These are phyloP conservation scores for Pseudonitzschia pungens DNA, from an alignment of 108 stramenopile genomes.

Conservation along the genomic window DNA sequence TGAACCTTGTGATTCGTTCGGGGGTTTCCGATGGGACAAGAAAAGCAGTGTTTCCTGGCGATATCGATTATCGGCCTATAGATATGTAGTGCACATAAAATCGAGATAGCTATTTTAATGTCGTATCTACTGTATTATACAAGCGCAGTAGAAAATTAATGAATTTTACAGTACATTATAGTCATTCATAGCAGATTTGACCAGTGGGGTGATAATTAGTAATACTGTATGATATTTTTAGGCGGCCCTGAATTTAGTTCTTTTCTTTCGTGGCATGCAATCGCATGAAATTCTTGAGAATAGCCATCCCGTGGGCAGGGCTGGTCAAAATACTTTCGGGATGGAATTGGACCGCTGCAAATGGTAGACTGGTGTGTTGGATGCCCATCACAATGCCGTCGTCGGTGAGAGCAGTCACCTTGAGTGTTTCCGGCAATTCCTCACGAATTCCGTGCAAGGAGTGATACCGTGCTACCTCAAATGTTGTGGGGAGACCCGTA, in stretches of 20 bases:
- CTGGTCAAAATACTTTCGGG: slow-evolving; percentile 96
- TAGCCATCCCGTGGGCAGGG: slow-evolving; percentile 86
- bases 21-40: no score
- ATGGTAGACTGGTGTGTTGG: slow-evolving; percentile 90
- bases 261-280: slow-evolving; percentile 34
- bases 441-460: slow-evolving; percentile 90
- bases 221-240: background rate
- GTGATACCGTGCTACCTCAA: slow-evolving; percentile 96
- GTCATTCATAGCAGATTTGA: background rate
- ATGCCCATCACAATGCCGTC: slow-evolving; percentile 97
- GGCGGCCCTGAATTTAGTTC: background rate
- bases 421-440: slow-evolving; percentile 74
- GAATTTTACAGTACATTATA: background rate
- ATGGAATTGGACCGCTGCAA: slow-evolving; percentile 99
- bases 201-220: background rate
- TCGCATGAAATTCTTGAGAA: slow-evolving; percentile 83
- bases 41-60: no score
- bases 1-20: no score
- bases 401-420: slow-evolving; percentile 89
- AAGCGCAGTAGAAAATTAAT: no score
- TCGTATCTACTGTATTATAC: no score
- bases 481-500: slow-evolving; percentile 81
- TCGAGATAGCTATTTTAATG: no score
- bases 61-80: no score
- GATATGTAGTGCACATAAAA: no score